A percentile compares a stretch with the other conserved stretches of the same genome.
Conservation (phyloP, 2,329 filamentous ascomycete species). For the Aschersonia sp. region DNA sequence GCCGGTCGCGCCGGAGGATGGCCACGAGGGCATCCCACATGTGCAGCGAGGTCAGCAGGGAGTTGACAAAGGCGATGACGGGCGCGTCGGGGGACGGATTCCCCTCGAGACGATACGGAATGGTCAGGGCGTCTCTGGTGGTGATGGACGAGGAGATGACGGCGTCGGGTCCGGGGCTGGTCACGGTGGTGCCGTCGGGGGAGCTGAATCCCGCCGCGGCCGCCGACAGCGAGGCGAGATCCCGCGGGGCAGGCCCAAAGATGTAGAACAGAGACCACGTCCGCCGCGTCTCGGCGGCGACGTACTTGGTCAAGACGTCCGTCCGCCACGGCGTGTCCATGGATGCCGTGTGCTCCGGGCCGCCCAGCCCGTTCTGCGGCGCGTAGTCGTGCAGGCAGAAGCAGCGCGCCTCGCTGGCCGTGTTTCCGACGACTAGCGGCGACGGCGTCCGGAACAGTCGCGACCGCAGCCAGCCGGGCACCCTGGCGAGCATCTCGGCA, state of each 20-base stretch:
- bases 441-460: constrained; percentile 54
- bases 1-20: constrained; percentile 42
- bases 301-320: constrained; percentile 42
- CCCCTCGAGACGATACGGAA: constrained; percentile 67
- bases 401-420: constrained; percentile 33
- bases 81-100: constrained; percentile 51
- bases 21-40: constrained; percentile 71
- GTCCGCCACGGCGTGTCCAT: constrained; percentile 46
- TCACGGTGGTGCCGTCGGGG: constrained; percentile 38
- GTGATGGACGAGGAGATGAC: constrained; percentile 54
- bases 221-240: constrained; percentile 42
- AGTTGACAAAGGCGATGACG: constrained; percentile 64
- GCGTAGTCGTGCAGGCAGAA: constrained; percentile 61
- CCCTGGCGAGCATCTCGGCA: constrained; percentile 52
- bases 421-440: constrained; percentile 30
- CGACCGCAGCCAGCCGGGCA: constrained; percentile 67
- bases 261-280: constrained; percentile 63
- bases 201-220: constrained; percentile 35
- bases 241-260: constrained; percentile 61
- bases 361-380: constrained; percentile 50
- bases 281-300: constrained; percentile 41
- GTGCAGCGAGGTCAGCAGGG: constrained; percentile 58
- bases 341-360: constrained; percentile 47
- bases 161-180: constrained; percentile 34
- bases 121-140: constrained; percentile 49